Evolutionary conservation across 805 yeast species (phyloP), one percentile per base, ranked within the genome.

Genomic region (Brettanomyces bruxellensis): DNA sequence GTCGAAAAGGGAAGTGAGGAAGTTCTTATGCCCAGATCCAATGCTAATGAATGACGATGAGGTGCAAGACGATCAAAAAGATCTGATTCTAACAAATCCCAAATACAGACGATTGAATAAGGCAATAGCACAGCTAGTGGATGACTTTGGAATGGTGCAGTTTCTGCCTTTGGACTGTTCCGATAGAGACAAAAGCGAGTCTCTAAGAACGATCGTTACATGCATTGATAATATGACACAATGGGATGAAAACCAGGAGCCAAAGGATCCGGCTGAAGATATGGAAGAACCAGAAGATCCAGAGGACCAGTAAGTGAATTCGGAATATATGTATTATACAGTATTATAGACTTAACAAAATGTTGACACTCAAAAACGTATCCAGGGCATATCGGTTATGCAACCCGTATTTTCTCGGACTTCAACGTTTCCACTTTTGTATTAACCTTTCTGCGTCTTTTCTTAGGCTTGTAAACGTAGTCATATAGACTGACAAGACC

Each of bases 121-220:
- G 54, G 76, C 90, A 13, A 89, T 93, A 54, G 96, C 97, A 0
- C 81, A 84, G 51, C 70, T 93, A 54, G 95, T 90, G 34, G 98
- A 93, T 60, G 99, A 93, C 58, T 93, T 93, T 62, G 99, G 99
- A 5, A 93, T 93, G 99, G 97, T 93, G 3, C 97, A 93, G 61
- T 93, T 89, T 59, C 68, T 93, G 53, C 98, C 99, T 0, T 71
- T 93, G 51, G 95, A 89, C 59, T 76, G 81, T 53, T 63, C 71
- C 28, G 71, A 72, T 56, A 62, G 61, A 45, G 79, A 87, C 8
- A 83, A 81, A 41, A 76, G 78, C 49, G 80, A 88, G 42, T 77
- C 88, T 42, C 83, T 93, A 23, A 78, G 83, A 11, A 82, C 89
- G 0, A 91, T 93, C 46, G 71, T 93, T 53, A 84, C 95, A 59